These are phyloP conservation scores for Fusarium incarnatum DNA, from an alignment of 2,329 filamentous ascomycete genomes.

Conservation along the genomic window DNA sequence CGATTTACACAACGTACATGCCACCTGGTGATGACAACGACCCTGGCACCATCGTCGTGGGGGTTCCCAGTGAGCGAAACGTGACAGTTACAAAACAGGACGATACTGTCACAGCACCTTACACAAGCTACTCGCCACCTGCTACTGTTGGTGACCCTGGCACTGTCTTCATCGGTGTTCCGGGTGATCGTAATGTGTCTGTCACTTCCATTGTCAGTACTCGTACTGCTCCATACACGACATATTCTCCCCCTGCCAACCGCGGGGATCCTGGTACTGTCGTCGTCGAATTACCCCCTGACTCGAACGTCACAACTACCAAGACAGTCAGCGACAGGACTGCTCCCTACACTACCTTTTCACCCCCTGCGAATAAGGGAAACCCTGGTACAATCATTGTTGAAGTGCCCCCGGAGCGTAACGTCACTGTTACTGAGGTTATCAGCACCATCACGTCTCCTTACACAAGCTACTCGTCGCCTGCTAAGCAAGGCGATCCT, in stretches of 20 bases:
- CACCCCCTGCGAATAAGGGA: slow-evolving; percentile 1
- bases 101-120: slow-evolving; percentile 9
- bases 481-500: slow-evolving; percentile 13
- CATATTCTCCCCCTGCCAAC: background rate
- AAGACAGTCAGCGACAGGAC: slow-evolving; percentile 1
- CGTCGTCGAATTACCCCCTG: slow-evolving; percentile 7
- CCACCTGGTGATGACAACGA: slow-evolving; percentile 18
- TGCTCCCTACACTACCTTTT: slow-evolving; percentile 12
- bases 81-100: slow-evolving; percentile 28
- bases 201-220: background rate
- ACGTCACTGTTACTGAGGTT: slow-evolving; percentile 24
- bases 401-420: slow-evolving; percentile 19
- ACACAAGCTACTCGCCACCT: slow-evolving; percentile 22
- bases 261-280: slow-evolving; percentile 13
- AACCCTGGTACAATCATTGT: slow-evolving; percentile 22
- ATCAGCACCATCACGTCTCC: slow-evolving; percentile 17
- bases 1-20: slow-evolving; percentile 27
- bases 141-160: slow-evolving; percentile 20
- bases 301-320: slow-evolving; percentile 13
- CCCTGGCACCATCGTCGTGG: slow-evolving; percentile 28
- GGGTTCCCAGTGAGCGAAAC: slow-evolving; percentile 20
- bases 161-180: slow-evolving; percentile 16
- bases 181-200: slow-evolving; percentile 1
- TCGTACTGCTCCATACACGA: slow-evolving; percentile 2
- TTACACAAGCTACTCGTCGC: slow-evolving; percentile 14